A percentile compares a stretch with the other conserved stretches of the same genome.
These are phyloP conservation scores for Chytriomyces sp. DNA, from an alignment of 192 early-diverging fungal species.

Conservation along the genomic window DNA sequence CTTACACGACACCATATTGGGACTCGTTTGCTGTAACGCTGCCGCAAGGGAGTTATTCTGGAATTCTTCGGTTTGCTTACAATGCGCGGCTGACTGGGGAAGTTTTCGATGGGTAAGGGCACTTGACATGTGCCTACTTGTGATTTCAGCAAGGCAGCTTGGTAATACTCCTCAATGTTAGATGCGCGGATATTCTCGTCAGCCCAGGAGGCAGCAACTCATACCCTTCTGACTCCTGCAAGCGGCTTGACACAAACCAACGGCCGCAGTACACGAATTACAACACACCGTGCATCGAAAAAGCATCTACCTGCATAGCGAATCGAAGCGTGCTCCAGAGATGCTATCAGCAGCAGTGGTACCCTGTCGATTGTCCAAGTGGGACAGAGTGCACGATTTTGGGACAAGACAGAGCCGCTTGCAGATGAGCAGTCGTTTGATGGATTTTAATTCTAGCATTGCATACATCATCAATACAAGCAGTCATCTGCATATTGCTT, in stretches of 20 bases:
- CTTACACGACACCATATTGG: neutral
- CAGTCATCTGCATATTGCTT: too few species aligned
- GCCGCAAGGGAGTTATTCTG: conserved; percentile 7
- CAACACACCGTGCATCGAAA: neutral
- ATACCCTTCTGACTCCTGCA: neutral
- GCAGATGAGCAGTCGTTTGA: too few species aligned
- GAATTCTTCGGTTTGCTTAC: conserved; percentile 3
- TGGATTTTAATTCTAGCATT: too few species aligned
- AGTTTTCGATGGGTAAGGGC: conserved; percentile 11
- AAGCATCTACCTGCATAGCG: neutral
- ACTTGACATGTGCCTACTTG: neutral
- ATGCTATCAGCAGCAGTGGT: neutral
- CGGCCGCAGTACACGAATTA: neutral
- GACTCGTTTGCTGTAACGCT: neutral
- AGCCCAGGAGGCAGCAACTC: neutral
- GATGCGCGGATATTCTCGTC: neutral
- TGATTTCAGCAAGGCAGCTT: neutral
- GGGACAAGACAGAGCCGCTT: too few species aligned
- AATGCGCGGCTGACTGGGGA: conserved; percentile 4
- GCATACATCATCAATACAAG: too few species aligned
- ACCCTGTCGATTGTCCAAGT: neutral
- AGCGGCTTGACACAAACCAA: too few species aligned
- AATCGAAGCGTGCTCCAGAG: neutral
- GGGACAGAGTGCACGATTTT: neutral
- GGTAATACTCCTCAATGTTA: neutral